Evolutionary conservation across 148 eudicot species (phyloP).

Genomic region (Rhododendron williamsianum): DNA sequence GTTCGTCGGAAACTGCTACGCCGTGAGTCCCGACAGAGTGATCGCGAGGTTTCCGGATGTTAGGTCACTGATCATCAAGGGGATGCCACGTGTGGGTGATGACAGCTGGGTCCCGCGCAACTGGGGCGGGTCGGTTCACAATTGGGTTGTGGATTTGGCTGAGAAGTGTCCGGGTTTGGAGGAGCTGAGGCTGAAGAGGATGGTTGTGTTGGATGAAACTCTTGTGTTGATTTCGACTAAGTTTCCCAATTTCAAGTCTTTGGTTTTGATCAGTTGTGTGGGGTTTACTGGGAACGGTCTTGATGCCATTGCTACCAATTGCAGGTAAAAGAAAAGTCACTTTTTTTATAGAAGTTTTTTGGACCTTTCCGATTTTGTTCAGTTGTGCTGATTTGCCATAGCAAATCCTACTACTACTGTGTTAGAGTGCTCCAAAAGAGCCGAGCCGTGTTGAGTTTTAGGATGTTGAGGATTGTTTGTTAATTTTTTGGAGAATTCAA

Average conservation of each 20-base stretch:
- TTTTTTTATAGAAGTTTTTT: not conserved
- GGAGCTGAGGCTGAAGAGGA: conserved; percentile 1
- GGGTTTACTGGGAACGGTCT: not conserved
- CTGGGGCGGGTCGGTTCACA: not conserved
- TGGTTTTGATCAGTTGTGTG: not conserved
- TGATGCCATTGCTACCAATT: conserved; percentile 1
- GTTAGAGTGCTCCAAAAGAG: not conserved
- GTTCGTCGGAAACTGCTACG: not conserved
- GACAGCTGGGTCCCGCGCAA: not conserved
- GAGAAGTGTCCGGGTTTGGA: not conserved
- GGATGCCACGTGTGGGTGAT: not conserved
- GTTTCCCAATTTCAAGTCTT: conserved; percentile 1
- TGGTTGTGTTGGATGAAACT: conserved; percentile 1
- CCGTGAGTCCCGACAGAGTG: not conserved
- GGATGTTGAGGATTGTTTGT: not conserved
- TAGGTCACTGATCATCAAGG: not conserved
- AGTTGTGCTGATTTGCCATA: not conserved
- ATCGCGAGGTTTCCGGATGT: not conserved
- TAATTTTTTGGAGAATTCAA: not conserved
- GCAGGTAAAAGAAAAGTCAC: not conserved
- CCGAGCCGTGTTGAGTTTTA: not conserved
- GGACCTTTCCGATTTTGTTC: not conserved
- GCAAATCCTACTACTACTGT: not conserved
- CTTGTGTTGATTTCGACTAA: not conserved
- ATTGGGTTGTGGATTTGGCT: not conserved